Conservation (phyloP, 148 eudicot species). For the Diospyros lotus region DNA sequence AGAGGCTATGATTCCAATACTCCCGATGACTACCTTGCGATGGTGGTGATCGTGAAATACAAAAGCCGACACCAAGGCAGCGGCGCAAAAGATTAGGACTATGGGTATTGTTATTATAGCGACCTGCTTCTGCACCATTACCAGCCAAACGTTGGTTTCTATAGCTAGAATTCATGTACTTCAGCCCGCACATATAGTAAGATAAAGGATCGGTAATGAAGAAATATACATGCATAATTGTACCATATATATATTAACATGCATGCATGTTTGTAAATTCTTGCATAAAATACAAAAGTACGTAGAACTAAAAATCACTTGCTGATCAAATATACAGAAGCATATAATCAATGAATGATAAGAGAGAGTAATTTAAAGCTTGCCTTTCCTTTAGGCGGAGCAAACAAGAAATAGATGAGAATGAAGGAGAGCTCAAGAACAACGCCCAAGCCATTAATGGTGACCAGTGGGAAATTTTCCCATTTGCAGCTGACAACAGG, state of each 20-base stretch:
- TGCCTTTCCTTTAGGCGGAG: conserved; percentile 58
- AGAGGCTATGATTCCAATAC: conserved; percentile 57
- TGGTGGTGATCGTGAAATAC: conserved; percentile 46
- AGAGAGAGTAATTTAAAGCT: conserved; percentile 9
- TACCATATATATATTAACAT: neutral
- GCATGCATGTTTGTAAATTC: neutral
- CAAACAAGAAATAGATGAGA: conserved; percentile 53
- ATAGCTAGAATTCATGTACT: too few species aligned
- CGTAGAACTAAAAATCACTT: neutral
- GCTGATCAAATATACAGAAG: neutral
- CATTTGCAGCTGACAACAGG: conserved; percentile 64
- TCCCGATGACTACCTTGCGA: conserved; percentile 62
- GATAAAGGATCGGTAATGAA: too few species aligned
- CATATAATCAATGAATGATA: too few species aligned
- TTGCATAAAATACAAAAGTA: neutral
- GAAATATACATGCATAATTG: neutral
- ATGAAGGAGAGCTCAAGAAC: conserved; percentile 61
- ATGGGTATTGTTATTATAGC: conserved; percentile 30
- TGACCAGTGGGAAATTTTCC: conserved; percentile 61
- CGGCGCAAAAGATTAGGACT: conserved; percentile 25
- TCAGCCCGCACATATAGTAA: too few species aligned
- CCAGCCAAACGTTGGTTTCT: conserved; percentile 7
- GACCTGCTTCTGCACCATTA: conserved; percentile 54
- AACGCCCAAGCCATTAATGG: conserved; percentile 58
- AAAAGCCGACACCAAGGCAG: conserved; percentile 39